phyloP scores from a whole-genome alignment of 768 basidiomycete species.

The Tulasnella sp. region DNA sequence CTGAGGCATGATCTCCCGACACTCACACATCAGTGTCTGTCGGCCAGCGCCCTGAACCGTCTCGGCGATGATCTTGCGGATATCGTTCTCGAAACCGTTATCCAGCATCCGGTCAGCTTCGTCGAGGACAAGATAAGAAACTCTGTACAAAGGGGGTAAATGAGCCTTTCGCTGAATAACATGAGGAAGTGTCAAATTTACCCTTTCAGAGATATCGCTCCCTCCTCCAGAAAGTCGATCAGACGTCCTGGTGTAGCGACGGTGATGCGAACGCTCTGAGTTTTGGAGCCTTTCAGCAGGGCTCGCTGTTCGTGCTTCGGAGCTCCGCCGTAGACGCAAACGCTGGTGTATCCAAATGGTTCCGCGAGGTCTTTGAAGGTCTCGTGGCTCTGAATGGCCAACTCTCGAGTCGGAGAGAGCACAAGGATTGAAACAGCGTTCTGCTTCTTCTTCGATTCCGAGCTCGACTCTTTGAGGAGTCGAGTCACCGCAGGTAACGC shows the following conservation, averaged over 20 bases:
- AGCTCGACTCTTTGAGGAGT: constrained; percentile 27
- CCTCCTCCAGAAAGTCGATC: constrained; percentile 82
- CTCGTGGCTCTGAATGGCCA: constrained; percentile 90
- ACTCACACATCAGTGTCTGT: constrained; percentile 91
- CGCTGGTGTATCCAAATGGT: constrained; percentile 62
- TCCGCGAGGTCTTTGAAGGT: constrained; percentile 63
- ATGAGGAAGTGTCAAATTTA: constrained; percentile 27
- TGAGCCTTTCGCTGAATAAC: constrained; percentile 9
- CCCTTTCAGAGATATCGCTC: constrained; percentile 69
- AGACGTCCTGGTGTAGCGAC: constrained; percentile 94
- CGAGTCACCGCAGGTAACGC: constrained; percentile 79
- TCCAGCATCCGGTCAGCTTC: constrained; percentile 99
- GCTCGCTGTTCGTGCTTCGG: constrained; percentile 73
- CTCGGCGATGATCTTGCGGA: constrained; percentile 72
- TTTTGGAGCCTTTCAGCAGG: constrained; percentile 42
- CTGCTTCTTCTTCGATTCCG: constrained; percentile 15
- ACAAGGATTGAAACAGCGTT: constrained; percentile 44
- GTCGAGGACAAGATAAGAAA: constrained; percentile 86
- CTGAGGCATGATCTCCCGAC: too few species aligned
- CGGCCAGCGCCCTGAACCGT: constrained; percentile 56
- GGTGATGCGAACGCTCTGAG: constrained; percentile 49
- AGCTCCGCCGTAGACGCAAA: constrained; percentile 93
- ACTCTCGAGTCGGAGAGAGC: constrained; percentile 89
- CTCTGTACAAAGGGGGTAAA: constrained; percentile 33
- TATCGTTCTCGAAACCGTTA: constrained; percentile 97